phyloP scores from a whole-genome alignment of 257 asterid species.

The Solanum habrochaites region DNA sequence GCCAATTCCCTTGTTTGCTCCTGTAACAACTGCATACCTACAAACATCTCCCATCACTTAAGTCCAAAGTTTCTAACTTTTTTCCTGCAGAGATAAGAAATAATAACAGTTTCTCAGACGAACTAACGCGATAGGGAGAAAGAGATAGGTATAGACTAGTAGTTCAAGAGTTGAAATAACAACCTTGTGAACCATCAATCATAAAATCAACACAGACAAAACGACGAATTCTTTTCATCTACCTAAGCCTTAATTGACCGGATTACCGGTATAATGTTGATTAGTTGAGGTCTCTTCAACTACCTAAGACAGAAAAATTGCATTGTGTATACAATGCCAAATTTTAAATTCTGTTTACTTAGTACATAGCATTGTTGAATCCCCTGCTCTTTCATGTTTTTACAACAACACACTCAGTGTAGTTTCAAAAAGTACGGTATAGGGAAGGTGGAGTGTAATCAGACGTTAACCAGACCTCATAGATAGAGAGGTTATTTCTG shows the following conservation, averaged over 20 bases:
- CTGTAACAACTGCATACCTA: constrained; percentile 75
- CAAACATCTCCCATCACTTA: not conserved
- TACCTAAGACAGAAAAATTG: not conserved
- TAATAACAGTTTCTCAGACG: not conserved
- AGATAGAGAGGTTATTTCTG: too few relatives aligned
- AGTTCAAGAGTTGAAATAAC: not conserved
- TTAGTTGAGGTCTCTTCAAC: not conserved
- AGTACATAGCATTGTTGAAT: too few relatives aligned
- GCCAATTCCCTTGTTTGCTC: constrained; percentile 89
- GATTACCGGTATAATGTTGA: not conserved
- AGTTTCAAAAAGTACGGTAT: too few relatives aligned
- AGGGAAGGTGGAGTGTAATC: too few relatives aligned
- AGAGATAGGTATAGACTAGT: not conserved
- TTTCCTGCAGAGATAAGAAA: not conserved
- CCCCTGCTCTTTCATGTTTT: not conserved
- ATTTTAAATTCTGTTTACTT: not conserved
- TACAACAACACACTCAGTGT: too few relatives aligned
- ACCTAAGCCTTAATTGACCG: not conserved
- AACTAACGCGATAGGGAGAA: not conserved
- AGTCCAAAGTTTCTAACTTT: not conserved
- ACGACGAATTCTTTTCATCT: not conserved
- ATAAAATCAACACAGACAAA: not conserved
- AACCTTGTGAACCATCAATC: not conserved
- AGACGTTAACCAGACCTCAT: too few relatives aligned
- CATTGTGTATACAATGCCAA: not conserved